These are phyloP conservation scores for Eugenia klotzschiana DNA, from an alignment of 441 rosid species.

Conservation along the genomic window DNA sequence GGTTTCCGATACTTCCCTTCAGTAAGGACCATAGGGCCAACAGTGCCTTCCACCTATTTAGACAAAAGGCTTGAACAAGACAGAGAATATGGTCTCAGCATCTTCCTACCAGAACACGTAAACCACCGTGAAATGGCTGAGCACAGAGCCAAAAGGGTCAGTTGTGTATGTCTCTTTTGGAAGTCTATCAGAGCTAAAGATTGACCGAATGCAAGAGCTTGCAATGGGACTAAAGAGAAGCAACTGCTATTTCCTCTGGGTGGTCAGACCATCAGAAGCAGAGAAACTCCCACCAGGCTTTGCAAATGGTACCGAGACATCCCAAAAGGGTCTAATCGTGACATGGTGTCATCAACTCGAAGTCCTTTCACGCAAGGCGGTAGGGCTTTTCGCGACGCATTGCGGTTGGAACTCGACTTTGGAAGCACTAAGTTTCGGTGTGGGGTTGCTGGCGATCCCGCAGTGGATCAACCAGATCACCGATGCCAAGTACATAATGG, in stretches of 20 bases:
- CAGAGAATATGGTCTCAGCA: conserved; percentile 20
- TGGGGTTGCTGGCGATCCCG: not conserved
- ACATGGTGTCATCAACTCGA: not conserved
- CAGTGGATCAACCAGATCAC: not conserved
- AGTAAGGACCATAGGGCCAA: conserved; percentile 37
- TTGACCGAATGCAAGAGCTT: conserved; percentile 29
- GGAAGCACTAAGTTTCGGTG: not conserved
- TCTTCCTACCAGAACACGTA: conserved; percentile 17
- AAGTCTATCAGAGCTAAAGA: conserved; percentile 15
- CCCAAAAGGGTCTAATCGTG: not conserved
- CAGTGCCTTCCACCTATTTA: conserved; percentile 34
- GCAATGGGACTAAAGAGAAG: not conserved
- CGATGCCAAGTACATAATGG: not conserved
- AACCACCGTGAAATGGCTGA: conserved; percentile 29
- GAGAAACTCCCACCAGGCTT: not conserved
- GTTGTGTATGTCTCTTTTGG: conserved; percentile 50
- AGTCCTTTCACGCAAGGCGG: not conserved
- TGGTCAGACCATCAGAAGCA: not conserved
- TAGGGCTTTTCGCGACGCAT: not conserved
- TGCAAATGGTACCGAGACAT: not conserved
- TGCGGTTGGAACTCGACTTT: not conserved
- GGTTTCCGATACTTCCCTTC: no score
- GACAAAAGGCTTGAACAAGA: conserved; percentile 31
- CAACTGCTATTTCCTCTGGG: not conserved
- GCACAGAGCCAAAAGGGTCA: conserved; percentile 15